Conservation (phyloP, 2,329 filamentous ascomycete genomes). For the Pyricularia sp. region DNA sequence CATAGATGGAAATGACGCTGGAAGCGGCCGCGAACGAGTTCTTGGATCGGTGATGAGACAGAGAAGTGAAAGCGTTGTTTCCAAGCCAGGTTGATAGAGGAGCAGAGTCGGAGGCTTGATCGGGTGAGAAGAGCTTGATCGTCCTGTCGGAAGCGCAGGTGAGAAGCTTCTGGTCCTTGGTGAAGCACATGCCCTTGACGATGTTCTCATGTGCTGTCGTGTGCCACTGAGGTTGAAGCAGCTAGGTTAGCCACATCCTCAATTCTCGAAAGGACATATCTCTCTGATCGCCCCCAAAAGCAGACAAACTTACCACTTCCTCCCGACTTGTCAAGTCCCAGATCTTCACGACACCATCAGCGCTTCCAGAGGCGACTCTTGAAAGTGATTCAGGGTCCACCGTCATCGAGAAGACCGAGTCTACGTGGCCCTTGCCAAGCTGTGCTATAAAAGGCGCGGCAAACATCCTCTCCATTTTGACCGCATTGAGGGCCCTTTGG, state of each 20-base stretch:
- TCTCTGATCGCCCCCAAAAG: not conserved
- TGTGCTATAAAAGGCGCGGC: slow-evolving; percentile 66
- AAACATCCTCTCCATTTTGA: slow-evolving; percentile 71
- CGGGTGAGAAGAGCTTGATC: slow-evolving; percentile 82
- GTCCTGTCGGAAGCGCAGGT: slow-evolving; percentile 76
- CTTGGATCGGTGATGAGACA: slow-evolving; percentile 72
- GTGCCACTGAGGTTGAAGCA: slow-evolving; percentile 26
- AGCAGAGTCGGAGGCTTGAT: slow-evolving; percentile 58
- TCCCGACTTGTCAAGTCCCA: slow-evolving; percentile 52
- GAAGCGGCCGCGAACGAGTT: slow-evolving; percentile 75
- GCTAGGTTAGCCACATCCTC: not conserved
- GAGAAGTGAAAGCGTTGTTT: slow-evolving; percentile 65
- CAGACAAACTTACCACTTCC: slow-evolving; percentile 27
- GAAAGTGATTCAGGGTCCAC: slow-evolving; percentile 70
- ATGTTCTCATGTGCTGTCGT: slow-evolving; percentile 83
- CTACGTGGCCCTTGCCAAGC: slow-evolving; percentile 83
- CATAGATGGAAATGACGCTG: slow-evolving; percentile 71
- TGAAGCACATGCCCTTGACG: slow-evolving; percentile 88
- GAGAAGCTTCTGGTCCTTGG: slow-evolving; percentile 72
- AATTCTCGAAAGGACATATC: slow-evolving; percentile 17
- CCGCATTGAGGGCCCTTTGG: slow-evolving; percentile 61
- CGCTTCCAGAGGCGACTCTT: slow-evolving; percentile 72
- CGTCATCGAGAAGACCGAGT: slow-evolving; percentile 75
- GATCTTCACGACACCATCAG: slow-evolving; percentile 85
- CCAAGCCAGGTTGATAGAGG: slow-evolving; percentile 77